These are phyloP conservation scores for Peronosclerospora sorghi DNA, from an alignment of 352 stramenopile genomes.

Conservation along the genomic window DNA sequence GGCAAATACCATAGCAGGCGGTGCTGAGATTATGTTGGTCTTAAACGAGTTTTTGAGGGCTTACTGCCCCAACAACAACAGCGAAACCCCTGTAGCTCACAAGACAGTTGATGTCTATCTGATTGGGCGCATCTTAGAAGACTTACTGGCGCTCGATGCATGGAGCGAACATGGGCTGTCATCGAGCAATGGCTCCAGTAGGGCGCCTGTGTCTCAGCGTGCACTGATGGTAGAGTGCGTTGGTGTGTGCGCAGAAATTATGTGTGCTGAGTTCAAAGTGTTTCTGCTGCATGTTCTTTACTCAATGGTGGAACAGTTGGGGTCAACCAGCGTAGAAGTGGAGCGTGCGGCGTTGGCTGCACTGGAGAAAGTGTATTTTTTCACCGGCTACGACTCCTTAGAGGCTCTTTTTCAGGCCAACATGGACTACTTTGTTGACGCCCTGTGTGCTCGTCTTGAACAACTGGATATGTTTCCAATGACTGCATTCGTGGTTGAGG, in stretches of 20 bases:
- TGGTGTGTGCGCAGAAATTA: constrained; percentile 58
- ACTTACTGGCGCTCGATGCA: constrained; percentile 39
- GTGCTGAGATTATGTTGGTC: constrained; percentile 41
- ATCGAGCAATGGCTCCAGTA: constrained; percentile 1
- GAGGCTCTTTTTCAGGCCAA: constrained; percentile 64
- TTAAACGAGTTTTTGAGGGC: constrained; percentile 52
- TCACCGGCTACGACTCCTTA: constrained; percentile 40
- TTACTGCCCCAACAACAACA: constrained; percentile 9
- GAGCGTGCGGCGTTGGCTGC: constrained; percentile 57
- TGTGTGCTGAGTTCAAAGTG: constrained; percentile 33
- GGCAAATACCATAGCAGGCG: constrained; percentile 1
- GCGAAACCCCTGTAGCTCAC: background rate
- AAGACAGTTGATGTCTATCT: constrained; percentile 42
- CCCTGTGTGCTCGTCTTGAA: constrained; percentile 55
- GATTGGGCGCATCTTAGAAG: constrained; percentile 63
- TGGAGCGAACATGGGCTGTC: constrained; percentile 23
- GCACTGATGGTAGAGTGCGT: constrained; percentile 68
- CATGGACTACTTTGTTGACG: constrained; percentile 85
- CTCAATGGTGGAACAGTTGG: constrained; percentile 77
- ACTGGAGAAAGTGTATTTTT: constrained; percentile 56
- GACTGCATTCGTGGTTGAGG: constrained; percentile 69
- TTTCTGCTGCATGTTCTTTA: constrained; percentile 72
- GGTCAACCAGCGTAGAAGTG: constrained; percentile 41
- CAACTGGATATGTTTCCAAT: constrained; percentile 59
- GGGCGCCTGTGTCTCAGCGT: constrained; percentile 26